Base-by-base conservation (phyloP, 2,329 filamentous ascomycete genomes). In the Dothidotthia symphoricarpi region DNA sequence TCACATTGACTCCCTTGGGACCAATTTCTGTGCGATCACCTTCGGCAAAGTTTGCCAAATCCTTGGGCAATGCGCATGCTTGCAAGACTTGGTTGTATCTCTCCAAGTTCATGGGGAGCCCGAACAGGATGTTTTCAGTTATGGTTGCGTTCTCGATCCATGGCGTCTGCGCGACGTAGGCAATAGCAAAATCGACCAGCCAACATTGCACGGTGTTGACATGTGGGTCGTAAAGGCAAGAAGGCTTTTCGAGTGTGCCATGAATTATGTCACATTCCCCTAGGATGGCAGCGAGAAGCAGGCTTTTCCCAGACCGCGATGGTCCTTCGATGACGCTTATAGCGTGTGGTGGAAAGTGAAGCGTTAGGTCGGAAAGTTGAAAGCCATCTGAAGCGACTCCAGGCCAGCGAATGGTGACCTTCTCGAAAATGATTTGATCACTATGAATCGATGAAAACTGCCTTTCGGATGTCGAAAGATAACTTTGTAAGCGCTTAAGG, bases 251-350 rank as follows among this genome's bases (percentile, higher is more conserved):
- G n/a, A n/a, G n/a, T n/a, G n/a, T n/a, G n/a, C 86, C 86, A 0
- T 71, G 65, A 0, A 90, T 61, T 2, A 89, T 58, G 44, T 90
- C 86, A 2, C 81, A 80, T 64, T 91, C 87, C 2, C 86, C 86
- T 4, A 91, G 75, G 16, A 91, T 80, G 0, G 85, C 78, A 1
- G 85, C 78, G 6, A 93, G 73, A 47, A 93, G 69, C 26, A 91
- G 68, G 61, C 82, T 88, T 69, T 91, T 91, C 12, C 87, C 87
- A 7, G 81, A 81, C 0, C 87, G 86, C 0, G 86, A 91, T 58
- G 83, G 83, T 1, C 86, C 86, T 3, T 84, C 86, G 24, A 91
- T 80, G 11, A 90, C 77, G 14, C 81, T 88, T n/a, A n/a, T n/a
- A n/a, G n/a, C n/a, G n/a, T n/a, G n/a, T n/a, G n/a, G n/a, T n/a